Evolutionary conservation across 2,329 filamentous ascomycete genomes (phyloP), one percentile per base, ranked within the genome.

Genomic region (Emericellopsis cladophorae): DNA sequence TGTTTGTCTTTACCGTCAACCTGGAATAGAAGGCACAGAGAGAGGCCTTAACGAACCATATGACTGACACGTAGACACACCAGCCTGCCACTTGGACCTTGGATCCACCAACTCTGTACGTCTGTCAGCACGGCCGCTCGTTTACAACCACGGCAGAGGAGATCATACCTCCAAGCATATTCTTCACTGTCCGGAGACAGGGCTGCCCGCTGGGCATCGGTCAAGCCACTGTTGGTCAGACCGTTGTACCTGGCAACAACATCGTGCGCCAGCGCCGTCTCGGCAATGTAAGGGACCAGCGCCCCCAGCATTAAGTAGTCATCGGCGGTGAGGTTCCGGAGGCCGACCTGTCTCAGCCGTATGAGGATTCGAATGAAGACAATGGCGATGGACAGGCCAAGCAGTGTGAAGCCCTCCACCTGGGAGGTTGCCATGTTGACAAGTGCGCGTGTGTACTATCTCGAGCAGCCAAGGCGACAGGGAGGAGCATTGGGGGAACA

Each of bases 151-250:
- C 18, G 5, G 18, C 3, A 8, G 2, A 7, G 9, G 45, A 42
- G 39, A 21, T 26, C 48, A 42, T 21, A 21, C 46, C 42, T 48
- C n/a, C 48, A 14, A 5, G 48, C 44, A 44, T 64, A 73, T 48
- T 74, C 67, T 7, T 59, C 49, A 9, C 62, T 65, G 8, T 51
- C 38, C 0, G 62, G 58, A 15, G 58, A 56, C 11, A 77, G 56
- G 0, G 54, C 49, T 5, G 48, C 51, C 5, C 74, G 64, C 44
- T 72, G 50, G 16, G 59, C 60, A n/a, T 64, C 55, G 2, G 68
- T 67, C 67, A 78, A 74, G 39, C 61, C 52, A 48, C 70, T 70
- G 47, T 76, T 75, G 35, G 71, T 66, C 4, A 75, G 57, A 1
- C 70, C 69, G 31, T 58, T 54, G 45, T 58, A 68, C 44, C 55